Base-by-base conservation (phyloP, 768 basidiomycete genomes). In the Tylopilus sp. region DNA sequence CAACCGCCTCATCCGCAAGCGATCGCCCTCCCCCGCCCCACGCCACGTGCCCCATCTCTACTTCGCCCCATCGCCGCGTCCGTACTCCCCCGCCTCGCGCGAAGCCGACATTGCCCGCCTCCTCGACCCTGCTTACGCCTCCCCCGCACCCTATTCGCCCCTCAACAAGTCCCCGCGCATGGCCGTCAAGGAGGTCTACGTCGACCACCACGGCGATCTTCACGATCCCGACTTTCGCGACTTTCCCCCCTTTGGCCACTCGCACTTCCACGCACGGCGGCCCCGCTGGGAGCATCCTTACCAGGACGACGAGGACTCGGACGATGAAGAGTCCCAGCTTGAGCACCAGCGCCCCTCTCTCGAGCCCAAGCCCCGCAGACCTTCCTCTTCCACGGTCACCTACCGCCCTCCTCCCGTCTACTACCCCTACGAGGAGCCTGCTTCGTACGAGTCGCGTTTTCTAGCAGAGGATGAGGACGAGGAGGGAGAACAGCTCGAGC, bases 201-300 rank as follows among this genome's bases (percentile, higher is more conserved):
- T 84, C 56, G 84, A 86, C 74, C 73, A 71, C 64, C 72, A 78
- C 54, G 84, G 84, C 45, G 78, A 83, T 66, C 71, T 84, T 24
- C 84, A 86, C 62, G 84, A 86, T 66, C 84, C 84, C 22, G 84
- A 86, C 63, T 86, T 78, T 69, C 75, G 83, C 56, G 76, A 84
- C 69, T 86, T 86, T 54, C 84, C 84, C 26, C 62, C 75, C 31
- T 62, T 74, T 43, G 48, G 47, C 16, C 52, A 61, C 37, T 24
- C 58, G 11, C 58, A 60, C 38, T 26, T 49, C 48, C 55, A 63
- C 19, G 45, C 64, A 14, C 59, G 65, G 29, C 66, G 71, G 1
- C 67, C 74, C 0, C 62, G 55, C 1, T 76, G 73, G 73, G 76
- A 75, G 43, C 60, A 64, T 22, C 60, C 57, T 4, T 62, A 66